phyloP scores from a whole-genome alignment of 2,329 filamentous ascomycete genomes.

The Botrytis fragariae region DNA sequence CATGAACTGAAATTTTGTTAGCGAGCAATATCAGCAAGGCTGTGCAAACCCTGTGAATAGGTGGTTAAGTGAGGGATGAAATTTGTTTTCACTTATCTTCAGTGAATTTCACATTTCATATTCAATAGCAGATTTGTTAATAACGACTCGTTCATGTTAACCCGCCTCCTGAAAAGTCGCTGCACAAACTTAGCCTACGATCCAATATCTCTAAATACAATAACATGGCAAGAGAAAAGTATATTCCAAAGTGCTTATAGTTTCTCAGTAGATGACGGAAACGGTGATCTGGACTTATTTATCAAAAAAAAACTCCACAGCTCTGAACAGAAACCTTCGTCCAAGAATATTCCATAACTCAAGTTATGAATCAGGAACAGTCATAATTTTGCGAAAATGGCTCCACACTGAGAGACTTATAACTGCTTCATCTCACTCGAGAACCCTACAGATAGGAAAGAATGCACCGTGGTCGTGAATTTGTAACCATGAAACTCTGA shows the following conservation, averaged over 20 bases:
- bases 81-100: not conserved
- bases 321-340: not conserved
- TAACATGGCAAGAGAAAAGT: not conserved
- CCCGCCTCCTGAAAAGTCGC: not conserved
- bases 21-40: not conserved
- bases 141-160: not conserved
- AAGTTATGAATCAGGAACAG: not conserved
- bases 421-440: not conserved
- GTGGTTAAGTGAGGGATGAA: not conserved
- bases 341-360: not conserved
- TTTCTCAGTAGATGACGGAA: not conserved
- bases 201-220: not conserved
- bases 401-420: not conserved
- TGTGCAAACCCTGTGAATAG: not conserved
- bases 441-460: not conserved
- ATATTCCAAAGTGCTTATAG: not conserved
- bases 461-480: not conserved
- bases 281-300: not conserved
- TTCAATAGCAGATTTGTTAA: not conserved
- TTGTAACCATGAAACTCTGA: not conserved
- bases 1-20: not conserved
- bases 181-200: not conserved
- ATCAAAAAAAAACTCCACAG: not conserved
- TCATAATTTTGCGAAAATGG: not conserved
- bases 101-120: not conserved